Evolutionary conservation across 1,284 basidiomycete genomes (phyloP).

Genomic region (Neolentinus lepideus): DNA sequence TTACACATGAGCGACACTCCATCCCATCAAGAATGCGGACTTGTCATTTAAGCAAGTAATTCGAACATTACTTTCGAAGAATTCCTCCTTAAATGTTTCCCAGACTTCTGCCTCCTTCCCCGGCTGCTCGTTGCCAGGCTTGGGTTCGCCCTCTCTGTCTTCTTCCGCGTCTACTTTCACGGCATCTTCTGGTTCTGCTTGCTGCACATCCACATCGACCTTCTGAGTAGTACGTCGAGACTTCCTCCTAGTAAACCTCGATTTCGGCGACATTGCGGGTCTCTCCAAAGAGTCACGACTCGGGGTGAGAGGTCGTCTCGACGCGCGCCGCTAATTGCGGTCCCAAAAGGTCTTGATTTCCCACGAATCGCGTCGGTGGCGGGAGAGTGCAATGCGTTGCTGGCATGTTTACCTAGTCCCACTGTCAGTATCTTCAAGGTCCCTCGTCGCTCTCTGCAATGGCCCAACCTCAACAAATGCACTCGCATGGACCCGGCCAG

Average conservation of each 20-base stretch:
- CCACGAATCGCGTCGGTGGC: constrained; percentile 2
- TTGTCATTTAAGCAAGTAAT: constrained; percentile 3
- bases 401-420: neutral
- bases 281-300: neutral
- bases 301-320: neutral
- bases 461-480: constrained; percentile 33
- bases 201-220: neutral
- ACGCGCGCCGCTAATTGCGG: neutral
- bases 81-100: constrained; percentile 73
- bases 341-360: neutral
- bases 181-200: neutral
- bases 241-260: neutral
- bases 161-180: neutral
- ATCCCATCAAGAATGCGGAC: neutral
- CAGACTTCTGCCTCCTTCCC: constrained; percentile 60
- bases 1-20: constrained; percentile 3
- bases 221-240: neutral
- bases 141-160: neutral
- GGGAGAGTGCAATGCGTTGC: neutral
- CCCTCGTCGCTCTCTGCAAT: constrained; percentile 14
- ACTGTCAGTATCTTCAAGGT: too few relatives aligned
- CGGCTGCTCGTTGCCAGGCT: neutral
- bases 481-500: constrained; percentile 28
- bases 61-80: constrained; percentile 56
- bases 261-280: neutral